Base-by-base conservation (phyloP, 2,329 filamentous ascomycete species). In the Clarireedia sp. region DNA sequence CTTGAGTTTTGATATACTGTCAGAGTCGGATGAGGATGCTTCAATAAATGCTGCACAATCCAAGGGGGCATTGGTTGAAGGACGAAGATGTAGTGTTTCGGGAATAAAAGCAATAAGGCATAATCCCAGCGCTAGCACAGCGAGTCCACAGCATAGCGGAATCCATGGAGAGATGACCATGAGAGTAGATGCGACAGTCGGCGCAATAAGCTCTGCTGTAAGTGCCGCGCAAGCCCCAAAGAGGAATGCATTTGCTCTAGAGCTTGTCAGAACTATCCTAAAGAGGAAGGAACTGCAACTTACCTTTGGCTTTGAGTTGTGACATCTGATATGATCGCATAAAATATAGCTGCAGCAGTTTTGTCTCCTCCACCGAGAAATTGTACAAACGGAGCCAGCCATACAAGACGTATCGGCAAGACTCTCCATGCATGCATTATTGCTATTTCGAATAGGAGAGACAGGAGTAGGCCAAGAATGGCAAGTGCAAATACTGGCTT, bases 161-260 rank as follows among this genome's bases (percentile, higher is more conserved):
- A 67, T 56, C 63, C 64, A 67, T 4, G 62, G 59, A 17, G 62
- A 66, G 43, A 48, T 53, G 10, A 55, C 51, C 72, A 74, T 73
- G 53, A 74, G 63, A 19, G 63, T 58, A 2, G 69, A 68, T 3
- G 72, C 66, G 3, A 74, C 41, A 1, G 71, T 64, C 0, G 72
- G 72, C 2, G 69, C 70, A 29, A 73, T 54, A 5, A 74, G 57
- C 26, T 70, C 68, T 5, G 69, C 71, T 0, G 68, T 54, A 41
- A 73, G 61, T 21, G 63, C 66, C 2, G 62, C 60, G 21, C 63
- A 52, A 63, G 63, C 5, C 10, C 69, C 60, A 0, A 66, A 60
- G 56, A 74, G 65, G 55, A 74, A 74, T 36, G 61, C 62, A 14
- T 70, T 65, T 19, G 71, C 65, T 57, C 72, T 74, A 40, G 36